Evolutionary conservation across 106 monocot genomes (phyloP), one percentile per base, ranked within the genome.

Genomic region (Acorus calamus): DNA sequence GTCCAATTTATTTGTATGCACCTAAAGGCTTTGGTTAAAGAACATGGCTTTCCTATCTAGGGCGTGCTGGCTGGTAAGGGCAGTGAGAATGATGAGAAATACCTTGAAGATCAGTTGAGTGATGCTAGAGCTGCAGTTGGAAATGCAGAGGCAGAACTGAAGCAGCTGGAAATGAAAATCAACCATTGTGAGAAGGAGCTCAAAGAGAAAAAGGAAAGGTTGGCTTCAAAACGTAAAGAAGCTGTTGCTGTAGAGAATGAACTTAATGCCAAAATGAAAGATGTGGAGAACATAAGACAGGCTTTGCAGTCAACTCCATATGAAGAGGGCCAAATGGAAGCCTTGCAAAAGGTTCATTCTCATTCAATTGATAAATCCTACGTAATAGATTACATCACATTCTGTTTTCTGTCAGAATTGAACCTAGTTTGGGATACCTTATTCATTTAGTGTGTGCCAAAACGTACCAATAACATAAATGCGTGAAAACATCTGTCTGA

Each of bases 91-190:
- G 96, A 96, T 8, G 87, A 96, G 6, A 96, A 96, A 71, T 96
- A 90, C 70, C 83, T 96, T 60, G 96, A 96, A 77, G 96, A 87
- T 83, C 96, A 96, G 75, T 55, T 96, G 46, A 80, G 84, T n/a
- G 96, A 96, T 80, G 91, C 91, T 50, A 96, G 87, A 81, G 76
- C 76, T 85, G 76, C 78, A 49, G 91, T 85, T 60, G 96, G 96
- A 52, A 73, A 82, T 66, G 76, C 78, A 56, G 83, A 91, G 74
- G 74, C 84, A 42, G 87, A 87, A 58, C 47, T 87, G 42, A 81
- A 91, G 53, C 87, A 91, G 49, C 62, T 96, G 46, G 78, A 85
- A 60, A 82, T 87, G 59, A 91, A 74, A 78, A 78, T 88, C 8
- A 78, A 9, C 45, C 96, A 83, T 81, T 80, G 78, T 77, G 96